Evolutionary conservation across 257 asterid genomes (phyloP), one percentile per base, ranked within the genome.

Genomic region (Mitragyna speciosa): DNA sequence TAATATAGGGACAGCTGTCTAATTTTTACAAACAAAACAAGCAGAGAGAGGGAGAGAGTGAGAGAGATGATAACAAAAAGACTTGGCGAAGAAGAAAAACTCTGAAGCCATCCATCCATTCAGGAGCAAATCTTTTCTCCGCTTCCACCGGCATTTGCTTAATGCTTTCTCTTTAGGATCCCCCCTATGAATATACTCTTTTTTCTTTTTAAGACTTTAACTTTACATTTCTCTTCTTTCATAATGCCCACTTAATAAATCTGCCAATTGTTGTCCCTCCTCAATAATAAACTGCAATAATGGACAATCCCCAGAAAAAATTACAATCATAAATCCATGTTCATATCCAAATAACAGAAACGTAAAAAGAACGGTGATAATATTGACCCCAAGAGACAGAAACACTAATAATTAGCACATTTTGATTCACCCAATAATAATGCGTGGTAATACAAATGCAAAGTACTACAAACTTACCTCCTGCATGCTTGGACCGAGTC

Each of bases 401-500:
- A 63, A 63, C 2, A 3, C 36, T 26, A 9, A 9, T 12, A 12
- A 26, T 64, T 14, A 15, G 17, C 33, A 12, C 33, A 28, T 28
- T 12, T 20, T 58, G 30, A 58, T 20, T 22, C 30, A 58, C 12
- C 28, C 2, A 12, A 14, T 11, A 28, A 28, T 2, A 28, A 12
- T 66, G 71, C 47, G 31, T 17, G 10, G 2, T 0, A 17, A 67
- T 33, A 0, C 65, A 4, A 65, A n/a, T n/a, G n/a, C n/a, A 20
- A 51, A 75, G 39, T 36, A 47, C 8, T 7, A 6, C 43, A 31
- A 39, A 72, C 72, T 19, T 19, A 73, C 72, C 77, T 75, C 66
- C 96, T 56, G 91, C 92, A 81, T 76, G 76, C 86, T 91, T 95
- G 87, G 89, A 78, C 48, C 78, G 82, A 33, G 87, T 56, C 87